A percentile compares a stretch with the other conserved stretches of the same genome.
Conservation (phyloP, 2,329 filamentous ascomycete genomes). For the Didymella pinodella region DNA sequence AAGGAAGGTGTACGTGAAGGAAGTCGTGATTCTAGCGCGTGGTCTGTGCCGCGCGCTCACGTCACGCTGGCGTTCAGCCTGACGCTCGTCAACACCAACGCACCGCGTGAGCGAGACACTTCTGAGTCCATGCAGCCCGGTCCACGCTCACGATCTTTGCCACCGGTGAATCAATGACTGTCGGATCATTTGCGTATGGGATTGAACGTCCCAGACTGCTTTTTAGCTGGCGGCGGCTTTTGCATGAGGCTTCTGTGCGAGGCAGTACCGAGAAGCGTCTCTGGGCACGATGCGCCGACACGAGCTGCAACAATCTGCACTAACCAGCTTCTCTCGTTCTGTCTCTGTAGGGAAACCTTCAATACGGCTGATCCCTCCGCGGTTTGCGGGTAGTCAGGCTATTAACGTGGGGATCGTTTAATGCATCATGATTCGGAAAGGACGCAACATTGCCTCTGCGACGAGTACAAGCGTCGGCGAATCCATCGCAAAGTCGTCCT, state of each 20-base stretch:
- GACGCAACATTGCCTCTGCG: background rate
- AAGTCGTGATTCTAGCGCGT: background rate
- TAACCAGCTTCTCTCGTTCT: background rate
- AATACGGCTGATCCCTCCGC: background rate
- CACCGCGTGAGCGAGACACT: conserved; percentile 7
- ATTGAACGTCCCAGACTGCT: background rate
- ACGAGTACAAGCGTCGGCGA: background rate
- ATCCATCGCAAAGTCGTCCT: background rate
- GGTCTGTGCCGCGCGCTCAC: conserved; percentile 10
- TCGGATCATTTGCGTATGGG: background rate
- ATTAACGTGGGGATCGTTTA: background rate
- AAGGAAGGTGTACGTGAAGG: conserved; percentile 7
- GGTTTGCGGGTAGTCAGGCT: conserved; percentile 4
- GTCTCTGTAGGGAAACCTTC: background rate
- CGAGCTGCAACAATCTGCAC: background rate
- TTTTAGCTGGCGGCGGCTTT: background rate
- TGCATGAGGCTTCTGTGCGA: background rate
- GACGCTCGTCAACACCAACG: background rate
- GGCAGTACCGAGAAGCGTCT: background rate
- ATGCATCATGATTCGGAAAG: background rate
- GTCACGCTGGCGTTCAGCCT: conserved; percentile 13
- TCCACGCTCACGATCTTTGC: background rate
- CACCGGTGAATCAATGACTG: background rate
- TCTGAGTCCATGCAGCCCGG: background rate
- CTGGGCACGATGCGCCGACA: background rate